Percentiles rank a stretch among this genome's conserved stretches.
These are phyloP conservation scores for Delitschia confertaspora DNA, from an alignment of 495 filamentous ascomycete species.

Conservation along the genomic window DNA sequence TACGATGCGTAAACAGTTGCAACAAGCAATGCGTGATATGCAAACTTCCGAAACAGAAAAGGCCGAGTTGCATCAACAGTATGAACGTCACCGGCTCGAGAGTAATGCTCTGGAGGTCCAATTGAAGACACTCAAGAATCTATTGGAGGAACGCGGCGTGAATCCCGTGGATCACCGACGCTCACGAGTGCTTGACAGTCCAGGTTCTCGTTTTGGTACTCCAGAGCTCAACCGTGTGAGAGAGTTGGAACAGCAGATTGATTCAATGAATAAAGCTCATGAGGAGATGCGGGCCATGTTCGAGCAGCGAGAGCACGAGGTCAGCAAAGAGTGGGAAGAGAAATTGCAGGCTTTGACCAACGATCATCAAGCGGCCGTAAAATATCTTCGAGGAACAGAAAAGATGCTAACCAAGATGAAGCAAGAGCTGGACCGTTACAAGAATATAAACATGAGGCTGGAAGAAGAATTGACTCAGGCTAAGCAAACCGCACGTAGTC, in stretches of 20 bases:
- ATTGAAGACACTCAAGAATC: conserved; percentile 81
- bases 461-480: conserved; percentile 64
- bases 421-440: conserved; percentile 83
- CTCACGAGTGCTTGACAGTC: conserved; percentile 53
- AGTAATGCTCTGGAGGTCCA: conserved; percentile 84
- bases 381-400: conserved; percentile 97
- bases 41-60: conserved; percentile 68
- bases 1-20: conserved; percentile 78
- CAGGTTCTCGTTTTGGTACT: conserved; percentile 59
- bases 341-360: conserved; percentile 88
- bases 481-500: conserved; percentile 27
- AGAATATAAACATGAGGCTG: conserved; percentile 71
- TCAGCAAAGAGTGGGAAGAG: conserved; percentile 75
- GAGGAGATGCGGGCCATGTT: conserved; percentile 70
- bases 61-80: conserved; percentile 64
- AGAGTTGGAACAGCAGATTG: conserved; percentile 86
- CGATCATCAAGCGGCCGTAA: conserved; percentile 98
- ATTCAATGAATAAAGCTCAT: conserved; percentile 65
- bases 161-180: conserved; percentile 48
- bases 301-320: conserved; percentile 71
- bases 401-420: conserved; percentile 99
- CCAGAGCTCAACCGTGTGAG: conserved; percentile 74
- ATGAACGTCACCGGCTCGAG: conserved; percentile 78
- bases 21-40: conserved; percentile 68
- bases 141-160: conserved; percentile 78